Conservation (phyloP, 345 rosid genomes). For the Brassica juncea region DNA sequence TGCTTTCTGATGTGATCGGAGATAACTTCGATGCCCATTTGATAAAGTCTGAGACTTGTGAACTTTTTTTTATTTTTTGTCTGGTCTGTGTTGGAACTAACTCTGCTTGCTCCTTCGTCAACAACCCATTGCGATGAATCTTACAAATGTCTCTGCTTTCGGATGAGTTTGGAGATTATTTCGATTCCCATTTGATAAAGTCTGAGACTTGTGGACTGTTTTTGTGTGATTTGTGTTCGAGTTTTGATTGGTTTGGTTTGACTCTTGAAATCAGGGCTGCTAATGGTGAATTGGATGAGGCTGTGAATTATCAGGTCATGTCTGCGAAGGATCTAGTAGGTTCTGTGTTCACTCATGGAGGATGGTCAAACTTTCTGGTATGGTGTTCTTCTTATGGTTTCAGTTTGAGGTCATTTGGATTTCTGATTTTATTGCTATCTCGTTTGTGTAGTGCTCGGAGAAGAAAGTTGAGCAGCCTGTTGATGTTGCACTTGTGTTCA, state of each 20-base stretch:
- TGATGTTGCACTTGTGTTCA: conserved; percentile 83
- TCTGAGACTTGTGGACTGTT: conserved; percentile 6
- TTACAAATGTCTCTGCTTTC: background rate
- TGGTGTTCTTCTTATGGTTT: background rate
- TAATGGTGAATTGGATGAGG: conserved; percentile 36
- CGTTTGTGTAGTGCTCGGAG: conserved; percentile 58
- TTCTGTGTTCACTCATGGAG: conserved; percentile 63
- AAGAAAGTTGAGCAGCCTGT: conserved; percentile 54
- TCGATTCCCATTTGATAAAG: background rate
- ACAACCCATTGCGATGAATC: background rate
- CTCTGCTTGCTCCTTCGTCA: too few relatives aligned
- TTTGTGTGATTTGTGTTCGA: conserved; percentile 4
- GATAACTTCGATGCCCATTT: background rate
- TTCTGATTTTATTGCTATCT: conserved; percentile 2
- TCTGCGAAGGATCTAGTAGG: conserved; percentile 72
- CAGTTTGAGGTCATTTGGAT: conserved; percentile 1
- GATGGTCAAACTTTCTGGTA: conserved; percentile 87
- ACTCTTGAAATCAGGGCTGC: conserved; percentile 25
- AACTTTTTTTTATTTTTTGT: background rate
- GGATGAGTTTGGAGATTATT: background rate
- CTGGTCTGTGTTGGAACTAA: background rate
- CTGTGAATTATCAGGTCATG: conserved; percentile 62
- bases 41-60: background rate
- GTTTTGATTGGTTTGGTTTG: background rate
- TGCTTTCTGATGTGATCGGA: background rate